Percentiles rank a stretch among this genome's conserved stretches.
Evolutionary conservation across 208 protist genomes (phyloP).

Genomic region (Acanthamoeba lenticulata): DNA sequence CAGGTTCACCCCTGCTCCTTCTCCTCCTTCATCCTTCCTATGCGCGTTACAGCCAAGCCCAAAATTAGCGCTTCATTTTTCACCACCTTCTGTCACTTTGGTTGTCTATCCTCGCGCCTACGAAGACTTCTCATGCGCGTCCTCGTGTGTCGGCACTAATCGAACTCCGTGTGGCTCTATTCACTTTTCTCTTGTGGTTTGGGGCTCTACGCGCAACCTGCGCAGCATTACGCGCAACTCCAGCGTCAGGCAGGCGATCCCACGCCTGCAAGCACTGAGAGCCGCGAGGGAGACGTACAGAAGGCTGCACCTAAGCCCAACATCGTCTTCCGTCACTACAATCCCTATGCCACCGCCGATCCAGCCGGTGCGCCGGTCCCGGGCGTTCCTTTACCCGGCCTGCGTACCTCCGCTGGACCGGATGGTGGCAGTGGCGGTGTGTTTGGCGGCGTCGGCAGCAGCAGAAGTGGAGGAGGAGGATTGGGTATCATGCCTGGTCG

Average conservation of each 20-base stretch:
- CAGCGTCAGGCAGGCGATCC: constrained; percentile 6
- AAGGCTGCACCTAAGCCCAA: neutral
- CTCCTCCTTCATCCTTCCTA: neutral
- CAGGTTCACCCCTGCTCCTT: neutral
- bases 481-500: too few relatives aligned
- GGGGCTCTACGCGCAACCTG: neutral
- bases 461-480: neutral
- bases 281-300: constrained; percentile 6
- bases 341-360: neutral
- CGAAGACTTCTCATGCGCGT: too few relatives aligned
- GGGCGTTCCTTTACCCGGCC: neutral
- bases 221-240: constrained; percentile 9
- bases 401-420: neutral
- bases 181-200: neutral
- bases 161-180: too few relatives aligned
- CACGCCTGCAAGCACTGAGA: neutral
- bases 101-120: too few relatives aligned
- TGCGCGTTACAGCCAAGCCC: too few relatives aligned
- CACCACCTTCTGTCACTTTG: neutral
- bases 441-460: neutral
- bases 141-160: too few relatives aligned
- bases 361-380: neutral
- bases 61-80: too few relatives aligned
- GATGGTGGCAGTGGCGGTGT: neutral
- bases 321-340: neutral